phyloP scores from a whole-genome alignment of 495 filamentous ascomycete species.

The Podospora didyma region DNA sequence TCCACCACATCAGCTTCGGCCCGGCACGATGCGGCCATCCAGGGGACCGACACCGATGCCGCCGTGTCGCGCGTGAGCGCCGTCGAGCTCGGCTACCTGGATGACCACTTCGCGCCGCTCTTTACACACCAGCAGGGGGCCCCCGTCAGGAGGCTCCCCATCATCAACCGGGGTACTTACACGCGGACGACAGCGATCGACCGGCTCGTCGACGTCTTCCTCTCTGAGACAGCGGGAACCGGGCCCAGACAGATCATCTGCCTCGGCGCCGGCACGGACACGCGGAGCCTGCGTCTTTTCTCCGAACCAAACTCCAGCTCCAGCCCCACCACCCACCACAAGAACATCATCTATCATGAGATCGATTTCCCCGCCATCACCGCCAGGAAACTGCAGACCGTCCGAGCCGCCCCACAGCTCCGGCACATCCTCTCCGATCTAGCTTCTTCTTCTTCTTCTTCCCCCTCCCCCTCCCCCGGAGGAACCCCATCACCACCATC shows the following conservation, averaged over 20 bases:
- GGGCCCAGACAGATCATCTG: constrained; percentile 72
- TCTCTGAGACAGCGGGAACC: constrained; percentile 31
- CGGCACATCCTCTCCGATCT: constrained; percentile 26
- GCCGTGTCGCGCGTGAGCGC: constrained; percentile 84
- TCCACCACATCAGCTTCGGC: constrained; percentile 6
- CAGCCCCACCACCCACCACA: constrained; percentile 8
- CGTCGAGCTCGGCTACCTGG: constrained; percentile 79
- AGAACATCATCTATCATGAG: constrained; percentile 76
- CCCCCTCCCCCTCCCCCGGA: background rate
- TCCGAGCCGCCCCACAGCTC: constrained; percentile 27
- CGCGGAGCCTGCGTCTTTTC: constrained; percentile 72
- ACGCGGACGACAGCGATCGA: constrained; percentile 87
- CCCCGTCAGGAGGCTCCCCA: constrained; percentile 62
- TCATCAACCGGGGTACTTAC: constrained; percentile 97
- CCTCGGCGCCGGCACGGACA: constrained; percentile 91
- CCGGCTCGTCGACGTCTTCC: constrained; percentile 67
- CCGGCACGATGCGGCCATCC: constrained; percentile 55
- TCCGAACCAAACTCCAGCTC: constrained; percentile 8
- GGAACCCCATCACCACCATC: constrained; percentile 15
- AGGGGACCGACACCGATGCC: constrained; percentile 89
- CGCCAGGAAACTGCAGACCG: constrained; percentile 49
- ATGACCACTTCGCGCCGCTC: constrained; percentile 69
- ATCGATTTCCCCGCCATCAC: constrained; percentile 82
- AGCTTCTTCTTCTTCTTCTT: background rate
- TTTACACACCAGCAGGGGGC: constrained; percentile 49